Percentiles rank a stretch among this genome's conserved stretches.
phyloP scores from a whole-genome alignment of 1,284 basidiomycete species.

The Melampsora larici-populina region DNA sequence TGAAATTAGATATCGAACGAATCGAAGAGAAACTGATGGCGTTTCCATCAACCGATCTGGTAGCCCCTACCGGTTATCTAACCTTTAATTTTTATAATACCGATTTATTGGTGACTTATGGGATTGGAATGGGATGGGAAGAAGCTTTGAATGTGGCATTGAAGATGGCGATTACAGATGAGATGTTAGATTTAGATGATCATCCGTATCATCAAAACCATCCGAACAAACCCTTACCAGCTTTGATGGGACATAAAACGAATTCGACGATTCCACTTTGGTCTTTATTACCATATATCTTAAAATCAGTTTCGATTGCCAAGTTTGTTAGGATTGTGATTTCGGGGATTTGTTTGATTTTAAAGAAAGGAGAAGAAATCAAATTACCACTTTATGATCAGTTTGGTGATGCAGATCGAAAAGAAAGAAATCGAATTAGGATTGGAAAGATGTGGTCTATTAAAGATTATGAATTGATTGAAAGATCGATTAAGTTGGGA shows the following conservation, averaged over 20 bases:
- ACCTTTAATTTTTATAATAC: conserved; percentile 7
- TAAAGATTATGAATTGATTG: conserved; percentile 8
- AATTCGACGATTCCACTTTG: conserved; percentile 28
- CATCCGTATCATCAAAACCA: background rate
- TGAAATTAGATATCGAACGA: conserved; percentile 11
- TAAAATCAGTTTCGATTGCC: background rate
- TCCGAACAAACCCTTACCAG: background rate
- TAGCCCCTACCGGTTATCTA: conserved; percentile 18
- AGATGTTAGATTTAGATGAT: background rate
- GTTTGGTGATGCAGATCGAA: background rate
- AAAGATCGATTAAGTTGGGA: conserved; percentile 9
- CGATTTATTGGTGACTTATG: background rate
- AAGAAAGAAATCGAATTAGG: background rate
- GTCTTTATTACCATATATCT: conserved; percentile 21
- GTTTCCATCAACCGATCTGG: background rate
- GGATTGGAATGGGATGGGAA: conserved; percentile 3
- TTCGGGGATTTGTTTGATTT: background rate
- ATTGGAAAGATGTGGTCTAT: conserved; percentile 18
- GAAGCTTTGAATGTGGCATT: background rate
- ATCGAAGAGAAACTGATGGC: conserved; percentile 19
- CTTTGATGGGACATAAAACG: background rate
- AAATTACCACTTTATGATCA: background rate
- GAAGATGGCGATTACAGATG: conserved; percentile 2
- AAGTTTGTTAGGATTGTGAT: conserved; percentile 27
- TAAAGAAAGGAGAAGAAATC: background rate